These are phyloP conservation scores for Fusarium aywerte DNA, from an alignment of 2,329 filamentous ascomycete genomes.

Conservation along the genomic window DNA sequence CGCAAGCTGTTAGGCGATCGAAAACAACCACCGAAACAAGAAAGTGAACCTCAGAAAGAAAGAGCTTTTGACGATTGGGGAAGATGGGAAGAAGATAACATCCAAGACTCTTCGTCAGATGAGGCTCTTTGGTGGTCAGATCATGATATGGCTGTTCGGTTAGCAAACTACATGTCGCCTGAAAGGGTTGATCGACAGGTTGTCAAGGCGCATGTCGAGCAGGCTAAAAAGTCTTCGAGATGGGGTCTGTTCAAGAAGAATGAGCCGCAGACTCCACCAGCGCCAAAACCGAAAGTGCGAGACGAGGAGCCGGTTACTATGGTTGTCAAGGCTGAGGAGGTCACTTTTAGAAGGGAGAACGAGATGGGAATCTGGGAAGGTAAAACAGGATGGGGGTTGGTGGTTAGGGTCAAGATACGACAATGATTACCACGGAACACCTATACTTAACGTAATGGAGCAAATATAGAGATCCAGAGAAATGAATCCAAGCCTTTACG, in stretches of 20 bases:
- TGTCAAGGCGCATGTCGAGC: conserved; percentile 48
- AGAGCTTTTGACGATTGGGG: conserved; percentile 60
- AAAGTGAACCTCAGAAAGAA: not conserved
- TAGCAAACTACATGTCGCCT: conserved; percentile 59
- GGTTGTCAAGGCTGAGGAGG: conserved; percentile 57
- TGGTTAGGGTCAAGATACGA: conserved; percentile 53
- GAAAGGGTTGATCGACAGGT: conserved; percentile 44
- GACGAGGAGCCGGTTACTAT: conserved; percentile 51
- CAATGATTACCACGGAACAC: conserved; percentile 3
- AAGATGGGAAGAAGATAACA: conserved; percentile 51
- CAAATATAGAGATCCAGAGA: too few relatives aligned
- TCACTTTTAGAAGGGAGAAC: conserved; percentile 63
- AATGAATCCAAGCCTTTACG: too few relatives aligned
- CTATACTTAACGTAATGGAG: not conserved
- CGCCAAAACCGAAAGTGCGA: not conserved
- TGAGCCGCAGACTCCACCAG: conserved; percentile 25
- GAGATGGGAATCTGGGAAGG: conserved; percentile 64
- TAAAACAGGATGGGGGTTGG: conserved; percentile 61
- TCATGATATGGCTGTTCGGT: conserved; percentile 57
- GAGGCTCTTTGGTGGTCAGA: conserved; percentile 59
- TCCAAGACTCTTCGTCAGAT: not conserved
- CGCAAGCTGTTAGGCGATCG: conserved; percentile 24
- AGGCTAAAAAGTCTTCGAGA: conserved; percentile 49
- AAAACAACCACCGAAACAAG: conserved; percentile 5
- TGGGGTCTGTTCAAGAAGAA: conserved; percentile 50